Base-by-base conservation (phyloP, 2,329 filamentous ascomycete species). In the Curvularia sp. region DNA sequence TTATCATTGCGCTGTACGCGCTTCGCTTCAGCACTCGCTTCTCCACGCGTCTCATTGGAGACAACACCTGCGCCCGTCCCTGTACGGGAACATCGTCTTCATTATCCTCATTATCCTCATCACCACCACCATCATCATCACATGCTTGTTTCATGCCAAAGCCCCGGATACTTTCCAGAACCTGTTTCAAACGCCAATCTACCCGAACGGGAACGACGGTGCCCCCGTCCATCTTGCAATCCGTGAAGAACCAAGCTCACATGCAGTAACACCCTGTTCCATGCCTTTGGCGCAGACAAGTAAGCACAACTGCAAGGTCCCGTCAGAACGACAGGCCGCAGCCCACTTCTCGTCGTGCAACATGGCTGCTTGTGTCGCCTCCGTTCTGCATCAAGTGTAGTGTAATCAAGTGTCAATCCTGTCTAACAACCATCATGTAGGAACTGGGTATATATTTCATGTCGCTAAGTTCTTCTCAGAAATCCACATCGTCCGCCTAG, bases 161-260 rank as follows among this genome's bases (percentile, higher is more conserved):
- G 53, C 53, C 43, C 50, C 49, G 56, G 59, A 64, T 50, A 63
- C 66, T 65, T 66, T 30, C 27, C 60, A 67, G 58, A 66, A 71
- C 58, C 48, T 47, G 65, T 71, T 70, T 70, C 68, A 68, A 39
- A 50, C 34, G 25, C n/a, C 18, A 34, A 39, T 42, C 48, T 39
- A 48, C 49, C 49, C 49, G 45, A 10, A 6, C 54, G 9, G 36
- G 34, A 43, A 46, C 30, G 39, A 39, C 23, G 21, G 45, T n/a
- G n/a, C 21, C 34, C 38, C 6, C 39, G n/a, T 41, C 34, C 38
- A 36, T 15, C 30, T 39, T 39, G 34, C 21, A 39, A 38, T 13
- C 32, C 23, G 21, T 27, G 34, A 49, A 23, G 32, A 21, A 57
- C 49, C 45, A 23, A 53, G 32, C 15, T 23, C 47, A 49, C n/a